Conservation (phyloP, 2,329 filamentous ascomycete species). For the Calonectria pteridis region DNA sequence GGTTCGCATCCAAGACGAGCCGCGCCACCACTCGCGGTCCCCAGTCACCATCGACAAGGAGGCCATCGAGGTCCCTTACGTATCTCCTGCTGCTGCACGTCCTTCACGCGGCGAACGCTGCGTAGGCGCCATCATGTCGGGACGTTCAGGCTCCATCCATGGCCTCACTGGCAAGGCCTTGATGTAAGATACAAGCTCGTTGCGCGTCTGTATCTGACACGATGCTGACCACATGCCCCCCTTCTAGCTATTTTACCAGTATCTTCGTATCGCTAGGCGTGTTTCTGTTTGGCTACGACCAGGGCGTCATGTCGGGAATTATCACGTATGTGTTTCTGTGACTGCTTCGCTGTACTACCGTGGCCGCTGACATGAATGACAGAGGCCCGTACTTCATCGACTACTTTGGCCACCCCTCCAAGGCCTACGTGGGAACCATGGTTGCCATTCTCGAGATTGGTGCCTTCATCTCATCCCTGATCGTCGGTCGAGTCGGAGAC, state of each 20-base stretch:
- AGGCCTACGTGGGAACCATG: conserved; percentile 93
- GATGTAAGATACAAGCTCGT: conserved; percentile 69
- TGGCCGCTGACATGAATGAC: conserved; percentile 37
- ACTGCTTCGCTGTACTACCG: not conserved
- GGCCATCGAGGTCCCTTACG: conserved; percentile 84
- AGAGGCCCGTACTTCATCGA: conserved; percentile 90
- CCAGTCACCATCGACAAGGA: conserved; percentile 71
- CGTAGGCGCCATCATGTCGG: conserved; percentile 88
- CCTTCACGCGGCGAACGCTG: conserved; percentile 77
- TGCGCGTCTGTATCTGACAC: not conserved
- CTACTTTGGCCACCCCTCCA: conserved; percentile 91
- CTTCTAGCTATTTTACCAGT: conserved; percentile 88
- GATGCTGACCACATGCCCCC: conserved; percentile 28
- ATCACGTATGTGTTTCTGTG: conserved; percentile 66
- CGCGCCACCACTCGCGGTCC: conserved; percentile 54
- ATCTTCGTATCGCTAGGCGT: conserved; percentile 90
- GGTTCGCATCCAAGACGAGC: conserved; percentile 74
- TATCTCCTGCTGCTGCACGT: conserved; percentile 64
- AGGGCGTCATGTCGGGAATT: conserved; percentile 87
- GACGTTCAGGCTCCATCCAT: conserved; percentile 81
- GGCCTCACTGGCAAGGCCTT: conserved; percentile 96
- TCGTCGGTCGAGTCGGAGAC: conserved; percentile 90
- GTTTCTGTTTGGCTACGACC: conserved; percentile 91
- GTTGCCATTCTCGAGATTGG: conserved; percentile 96
- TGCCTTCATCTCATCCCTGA: conserved; percentile 88